These are phyloP conservation scores for Balamuthia mandrillaris DNA, from an alignment of 208 protist species.

Conservation along the genomic window DNA sequence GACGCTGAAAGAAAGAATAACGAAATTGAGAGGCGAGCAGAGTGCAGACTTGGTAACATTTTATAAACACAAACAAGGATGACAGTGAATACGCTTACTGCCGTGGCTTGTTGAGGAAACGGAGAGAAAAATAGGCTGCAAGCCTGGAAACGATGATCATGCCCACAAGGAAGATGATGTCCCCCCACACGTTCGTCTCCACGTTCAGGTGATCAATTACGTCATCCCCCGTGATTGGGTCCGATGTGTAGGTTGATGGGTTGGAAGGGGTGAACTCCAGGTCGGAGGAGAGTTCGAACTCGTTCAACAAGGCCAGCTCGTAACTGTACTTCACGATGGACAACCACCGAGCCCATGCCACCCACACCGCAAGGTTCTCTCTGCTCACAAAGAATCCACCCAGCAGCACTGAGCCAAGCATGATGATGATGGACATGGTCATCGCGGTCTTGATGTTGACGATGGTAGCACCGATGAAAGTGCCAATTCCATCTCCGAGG, in stretches of 20 bases:
- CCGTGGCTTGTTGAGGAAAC: background rate
- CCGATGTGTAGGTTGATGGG: background rate
- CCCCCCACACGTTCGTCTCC: background rate
- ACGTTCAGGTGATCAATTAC: background rate
- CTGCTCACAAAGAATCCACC: background rate
- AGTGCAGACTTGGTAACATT: too few species aligned
- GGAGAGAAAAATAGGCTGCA: background rate
- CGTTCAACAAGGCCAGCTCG: background rate
- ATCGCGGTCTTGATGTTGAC: conserved; percentile 11
- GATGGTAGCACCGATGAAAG: conserved; percentile 20
- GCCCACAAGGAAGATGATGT: background rate
- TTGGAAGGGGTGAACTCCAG: background rate
- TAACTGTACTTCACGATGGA: conserved; percentile 26
- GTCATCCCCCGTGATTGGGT: background rate
- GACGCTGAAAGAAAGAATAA: background rate
- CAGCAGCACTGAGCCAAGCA: conserved; percentile 41
- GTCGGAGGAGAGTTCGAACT: background rate
- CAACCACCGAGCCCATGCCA: background rate
- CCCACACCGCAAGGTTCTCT: background rate
- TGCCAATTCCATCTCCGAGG: background rate
- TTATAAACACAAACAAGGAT: too few species aligned
- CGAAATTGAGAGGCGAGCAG: too few species aligned
- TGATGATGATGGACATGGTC: background rate
- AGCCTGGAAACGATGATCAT: background rate
- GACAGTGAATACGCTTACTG: too few species aligned